Percentiles rank a stretch among this genome's conserved stretches.
Evolutionary conservation across 2,329 filamentous ascomycete genomes (phyloP).

Genomic region (Talaromyces sp.): DNA sequence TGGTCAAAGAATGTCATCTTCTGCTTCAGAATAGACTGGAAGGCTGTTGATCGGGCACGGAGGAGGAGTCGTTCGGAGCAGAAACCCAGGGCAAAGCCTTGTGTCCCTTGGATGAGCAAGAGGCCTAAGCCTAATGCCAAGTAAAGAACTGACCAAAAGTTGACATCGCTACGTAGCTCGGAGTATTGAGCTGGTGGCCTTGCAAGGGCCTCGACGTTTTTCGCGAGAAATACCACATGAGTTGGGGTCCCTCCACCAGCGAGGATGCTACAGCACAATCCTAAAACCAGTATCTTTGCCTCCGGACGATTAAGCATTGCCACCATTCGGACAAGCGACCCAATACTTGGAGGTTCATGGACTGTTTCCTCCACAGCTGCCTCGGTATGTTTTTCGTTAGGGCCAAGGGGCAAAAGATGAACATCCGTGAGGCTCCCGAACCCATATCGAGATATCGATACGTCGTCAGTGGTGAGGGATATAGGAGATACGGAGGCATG

Average conservation of each 20-base stretch:
- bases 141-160: slow-evolving; percentile 88
- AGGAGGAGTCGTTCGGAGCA: slow-evolving; percentile 82
- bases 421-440: neutral
- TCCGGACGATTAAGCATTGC: slow-evolving; percentile 69
- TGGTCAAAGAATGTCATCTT: slow-evolving; percentile 90
- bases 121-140: slow-evolving; percentile 75
- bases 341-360: neutral
- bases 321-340: neutral
- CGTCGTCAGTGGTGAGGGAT: neutral
- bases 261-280: slow-evolving; percentile 71
- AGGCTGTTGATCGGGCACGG: slow-evolving; percentile 76
- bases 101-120: slow-evolving; percentile 65
- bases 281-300: slow-evolving; percentile 68
- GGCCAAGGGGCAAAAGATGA: neutral
- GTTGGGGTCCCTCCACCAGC: slow-evolving; percentile 78
- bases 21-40: slow-evolving; percentile 84
- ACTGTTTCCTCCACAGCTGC: neutral
- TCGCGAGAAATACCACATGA: slow-evolving; percentile 80
- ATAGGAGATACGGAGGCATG: neutral
- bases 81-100: slow-evolving; percentile 75
- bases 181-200: slow-evolving; percentile 53
- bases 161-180: slow-evolving; percentile 65
- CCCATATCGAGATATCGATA: neutral
- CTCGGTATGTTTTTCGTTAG: neutral
- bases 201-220: slow-evolving; percentile 73